Evolutionary conservation across 2,329 filamentous ascomycete genomes (phyloP), one percentile per base, ranked within the genome.

Genomic region (Colletotrichum agaves): DNA sequence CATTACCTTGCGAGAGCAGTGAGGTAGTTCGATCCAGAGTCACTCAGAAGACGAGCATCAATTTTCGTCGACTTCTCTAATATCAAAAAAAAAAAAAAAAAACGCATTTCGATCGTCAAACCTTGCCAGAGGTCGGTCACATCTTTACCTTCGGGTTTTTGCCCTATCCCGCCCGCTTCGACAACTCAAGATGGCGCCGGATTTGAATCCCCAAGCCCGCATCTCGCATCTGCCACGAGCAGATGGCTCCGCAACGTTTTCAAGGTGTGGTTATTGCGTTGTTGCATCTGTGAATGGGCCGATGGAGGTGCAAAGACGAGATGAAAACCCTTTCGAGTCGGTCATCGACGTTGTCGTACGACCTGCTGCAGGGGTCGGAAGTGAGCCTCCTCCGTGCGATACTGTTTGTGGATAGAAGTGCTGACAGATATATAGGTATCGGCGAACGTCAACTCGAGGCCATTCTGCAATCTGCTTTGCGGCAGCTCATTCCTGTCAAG

Each of bases 241-340:
- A 27, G 93, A 97, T 77, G 93, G 93, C 69, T 97, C 93, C 53
- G 92, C 92, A 11, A 91, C 88, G 10, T 94, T 93, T 77, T 88
- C 91, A 2, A 86, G 90, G 73, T 85, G 88, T 64, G 92, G 93
- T 55, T 97, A 94, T 79, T 91, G 90, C 49, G 87, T 98, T 71
- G 88, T 97, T 61, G 92, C 91, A 63, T 91, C 93, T 13, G 93
- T 97, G 72, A 98, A 97, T 79, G 96, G 95, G 0, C 96, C 96
- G 15, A 88, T 98, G 72, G 96, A 99, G 82, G 93, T 95, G 15
- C 89, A 90, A 73, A 88, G 94, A 74, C 89, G 93, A 74, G 95
- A 99, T 76, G 93, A 98, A 78, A 88, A 96, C 72, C 92, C 96
- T 7, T 94, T 97, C 79, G 94, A 98, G 82, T 93, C 95, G 31